phyloP scores from a whole-genome alignment of 768 basidiomycete species.

The Pleurotus cornucopiae region DNA sequence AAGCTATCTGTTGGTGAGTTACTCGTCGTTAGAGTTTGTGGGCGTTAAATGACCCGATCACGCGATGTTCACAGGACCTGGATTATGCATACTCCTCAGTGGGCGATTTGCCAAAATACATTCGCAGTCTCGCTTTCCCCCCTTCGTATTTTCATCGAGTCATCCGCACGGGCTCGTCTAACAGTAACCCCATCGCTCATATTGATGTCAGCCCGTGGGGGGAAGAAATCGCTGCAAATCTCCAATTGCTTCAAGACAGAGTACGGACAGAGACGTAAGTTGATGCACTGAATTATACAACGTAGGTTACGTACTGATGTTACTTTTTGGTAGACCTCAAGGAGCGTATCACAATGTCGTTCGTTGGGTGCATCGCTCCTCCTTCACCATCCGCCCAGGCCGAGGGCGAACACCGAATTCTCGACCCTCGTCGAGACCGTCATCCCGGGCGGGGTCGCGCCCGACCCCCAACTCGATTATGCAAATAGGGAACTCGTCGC shows the following conservation, averaged over 20 bases:
- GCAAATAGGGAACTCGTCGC: constrained; percentile 14
- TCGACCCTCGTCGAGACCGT: constrained; percentile 26
- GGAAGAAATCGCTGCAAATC: constrained; percentile 65
- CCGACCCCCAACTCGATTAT: constrained; percentile 9
- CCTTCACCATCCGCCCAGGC: constrained; percentile 61
- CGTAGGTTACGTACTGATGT: not conserved
- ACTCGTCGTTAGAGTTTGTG: constrained; percentile 10
- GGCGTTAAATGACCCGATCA: constrained; percentile 7
- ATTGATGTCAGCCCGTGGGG: constrained; percentile 79
- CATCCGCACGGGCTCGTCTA: constrained; percentile 57
- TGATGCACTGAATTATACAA: no score
- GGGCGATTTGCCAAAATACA: constrained; percentile 77
- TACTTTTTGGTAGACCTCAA: constrained; percentile 54
- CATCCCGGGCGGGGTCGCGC: constrained; percentile 20
- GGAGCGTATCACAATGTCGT: constrained; percentile 77
- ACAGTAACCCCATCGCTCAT: constrained; percentile 61
- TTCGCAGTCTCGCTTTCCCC: constrained; percentile 76
- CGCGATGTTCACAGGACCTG: constrained; percentile 55
- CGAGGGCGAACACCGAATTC: not conserved
- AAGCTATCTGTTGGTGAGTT: constrained; percentile 75
- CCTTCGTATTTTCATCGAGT: constrained; percentile 90
- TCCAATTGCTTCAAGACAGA: constrained; percentile 76
- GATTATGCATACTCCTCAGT: constrained; percentile 76
- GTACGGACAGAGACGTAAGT: constrained; percentile 79
- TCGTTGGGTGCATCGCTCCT: constrained; percentile 80